Base-by-base conservation (phyloP, 2,329 filamentous ascomycete genomes). In the Cadophora sp. region DNA sequence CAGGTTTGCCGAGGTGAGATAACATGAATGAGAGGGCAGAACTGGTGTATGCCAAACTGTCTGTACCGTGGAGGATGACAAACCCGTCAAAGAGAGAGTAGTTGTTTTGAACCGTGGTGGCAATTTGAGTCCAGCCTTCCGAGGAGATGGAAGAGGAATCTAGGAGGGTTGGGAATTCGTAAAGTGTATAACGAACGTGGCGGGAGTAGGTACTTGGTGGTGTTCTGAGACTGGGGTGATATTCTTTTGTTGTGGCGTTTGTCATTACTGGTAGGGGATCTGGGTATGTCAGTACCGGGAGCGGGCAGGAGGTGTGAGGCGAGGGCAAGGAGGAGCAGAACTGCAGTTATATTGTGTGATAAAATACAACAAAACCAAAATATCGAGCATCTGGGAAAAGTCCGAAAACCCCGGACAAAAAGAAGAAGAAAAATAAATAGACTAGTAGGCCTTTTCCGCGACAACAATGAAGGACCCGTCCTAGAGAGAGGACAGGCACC, bases 21-120 rank as follows among this genome's bases (percentile, higher is more conserved):
- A 92, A 81, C 89, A 92, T 92, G 80, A 92, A 92, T 73, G 88
- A 91, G 64, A 92, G 80, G 3, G 90, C 90, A 1, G 89, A 91
- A 72, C 85, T 87, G 7, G 89, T 91, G 76, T 92, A 92, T 16
- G 85, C 89, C 64, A 92, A 78, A 68, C 86, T 89, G 74, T 92
- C 89, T 1, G 89, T 92, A 48, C 89, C 89, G 73, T 92, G 89
- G 33, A 91, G 83, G n/a, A 92, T 82, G 1, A 92, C 88, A 72
- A 92, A 92, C 4, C 87, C 89, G 75, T 92, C 90, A 73, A 90
- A 92, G 0, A 88, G 82, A 22, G 84, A 84, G 76, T 92, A 92
- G 75, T 92, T 92, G 61, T 84, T 83, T 71, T 84, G 83, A 50
- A 92, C 83, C 1, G 75, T 76, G 11, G 67, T 67, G 0, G 89